A percentile compares a stretch with the other conserved stretches of the same genome.
These are phyloP conservation scores for Pyrenochaeta sp. DNA, from an alignment of 2,329 filamentous ascomycete species.

Conservation along the genomic window DNA sequence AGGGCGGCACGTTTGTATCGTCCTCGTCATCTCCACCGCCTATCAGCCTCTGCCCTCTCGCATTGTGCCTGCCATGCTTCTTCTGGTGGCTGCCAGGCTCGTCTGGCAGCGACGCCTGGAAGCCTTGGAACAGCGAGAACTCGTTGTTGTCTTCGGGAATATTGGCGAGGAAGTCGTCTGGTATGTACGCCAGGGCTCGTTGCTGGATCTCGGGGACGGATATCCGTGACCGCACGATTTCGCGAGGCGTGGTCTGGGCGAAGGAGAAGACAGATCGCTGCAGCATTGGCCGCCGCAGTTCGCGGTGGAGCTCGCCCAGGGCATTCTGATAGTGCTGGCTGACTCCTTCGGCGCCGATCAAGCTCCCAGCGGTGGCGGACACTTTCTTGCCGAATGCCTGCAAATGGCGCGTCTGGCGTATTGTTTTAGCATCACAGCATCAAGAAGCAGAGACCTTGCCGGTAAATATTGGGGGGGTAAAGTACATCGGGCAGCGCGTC, in stretches of 20 bases:
- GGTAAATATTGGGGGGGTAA: too few species aligned
- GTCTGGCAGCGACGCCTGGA: slow-evolving; percentile 88
- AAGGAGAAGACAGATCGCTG: slow-evolving; percentile 93
- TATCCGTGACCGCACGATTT: slow-evolving; percentile 89
- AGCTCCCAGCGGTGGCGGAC: slow-evolving; percentile 87
- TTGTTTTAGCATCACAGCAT: slow-evolving; percentile 24
- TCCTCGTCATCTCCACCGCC: slow-evolving; percentile 64
- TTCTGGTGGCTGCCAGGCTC: slow-evolving; percentile 63
- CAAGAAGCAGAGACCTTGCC: not conserved
- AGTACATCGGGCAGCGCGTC: slow-evolving; percentile 45
- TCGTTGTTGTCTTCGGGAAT: slow-evolving; percentile 86
- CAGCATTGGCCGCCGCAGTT: slow-evolving; percentile 81
- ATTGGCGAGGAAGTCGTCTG: slow-evolving; percentile 88
- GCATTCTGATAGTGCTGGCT: slow-evolving; percentile 81
- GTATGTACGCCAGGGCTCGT: slow-evolving; percentile 84
- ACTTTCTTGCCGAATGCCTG: slow-evolving; percentile 96
- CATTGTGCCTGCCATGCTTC: slow-evolving; percentile 71
- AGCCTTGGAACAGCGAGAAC: slow-evolving; percentile 96
- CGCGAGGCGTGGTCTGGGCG: slow-evolving; percentile 88
- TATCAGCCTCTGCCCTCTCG: slow-evolving; percentile 79
- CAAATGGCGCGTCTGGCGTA: slow-evolving; percentile 77
- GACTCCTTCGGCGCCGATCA: slow-evolving; percentile 71
- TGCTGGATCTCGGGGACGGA: slow-evolving; percentile 94
- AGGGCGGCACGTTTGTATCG: slow-evolving; percentile 67
- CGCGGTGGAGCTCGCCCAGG: slow-evolving; percentile 87